These are phyloP conservation scores for Exophiala alcalophila DNA, from an alignment of 2,329 filamentous ascomycete genomes.

Conservation along the genomic window DNA sequence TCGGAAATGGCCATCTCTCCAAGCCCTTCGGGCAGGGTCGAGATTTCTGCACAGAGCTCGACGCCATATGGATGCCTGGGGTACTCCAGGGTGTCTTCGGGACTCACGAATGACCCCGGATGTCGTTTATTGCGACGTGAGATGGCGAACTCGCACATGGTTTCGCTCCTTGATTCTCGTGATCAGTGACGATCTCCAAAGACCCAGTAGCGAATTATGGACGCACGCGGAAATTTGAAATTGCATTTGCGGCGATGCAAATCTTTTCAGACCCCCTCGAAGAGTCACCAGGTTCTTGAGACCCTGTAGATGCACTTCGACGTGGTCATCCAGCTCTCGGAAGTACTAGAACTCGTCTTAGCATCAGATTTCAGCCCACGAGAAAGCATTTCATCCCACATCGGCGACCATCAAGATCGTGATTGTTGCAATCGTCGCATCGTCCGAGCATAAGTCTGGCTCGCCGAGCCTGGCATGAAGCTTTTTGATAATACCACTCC, in stretches of 20 bases:
- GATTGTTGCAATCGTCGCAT: conserved; percentile 7
- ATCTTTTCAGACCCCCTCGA: conserved; percentile 5
- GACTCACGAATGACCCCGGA: neutral
- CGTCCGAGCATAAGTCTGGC: conserved; percentile 4
- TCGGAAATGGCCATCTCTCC: conserved; percentile 5
- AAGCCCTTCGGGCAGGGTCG: conserved; percentile 1
- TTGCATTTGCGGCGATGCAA: conserved; percentile 10
- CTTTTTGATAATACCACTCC: conserved; percentile 1
- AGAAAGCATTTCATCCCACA: neutral
- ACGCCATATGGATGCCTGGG: conserved; percentile 5
- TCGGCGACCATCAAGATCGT: conserved; percentile 9
- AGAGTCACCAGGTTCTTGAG: conserved; percentile 8
- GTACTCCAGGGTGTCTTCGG: conserved; percentile 3
- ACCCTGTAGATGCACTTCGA: conserved; percentile 5
- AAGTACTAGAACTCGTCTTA: conserved; percentile 3
- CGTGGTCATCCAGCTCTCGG: conserved; percentile 7
- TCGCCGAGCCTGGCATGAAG: conserved; percentile 4
- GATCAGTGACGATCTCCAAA: neutral
- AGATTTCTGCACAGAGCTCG: conserved; percentile 6
- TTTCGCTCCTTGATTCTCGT: conserved; percentile 1
- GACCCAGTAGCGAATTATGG: neutral
- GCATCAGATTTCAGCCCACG: neutral
- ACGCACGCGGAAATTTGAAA: conserved; percentile 5
- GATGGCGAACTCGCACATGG: conserved; percentile 4
- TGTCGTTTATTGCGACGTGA: conserved; percentile 2